Evolutionary conservation across 1,284 basidiomycete species (phyloP), one percentile per base, ranked within the genome.

Genomic region (Melampsora abietis-canadensis): DNA sequence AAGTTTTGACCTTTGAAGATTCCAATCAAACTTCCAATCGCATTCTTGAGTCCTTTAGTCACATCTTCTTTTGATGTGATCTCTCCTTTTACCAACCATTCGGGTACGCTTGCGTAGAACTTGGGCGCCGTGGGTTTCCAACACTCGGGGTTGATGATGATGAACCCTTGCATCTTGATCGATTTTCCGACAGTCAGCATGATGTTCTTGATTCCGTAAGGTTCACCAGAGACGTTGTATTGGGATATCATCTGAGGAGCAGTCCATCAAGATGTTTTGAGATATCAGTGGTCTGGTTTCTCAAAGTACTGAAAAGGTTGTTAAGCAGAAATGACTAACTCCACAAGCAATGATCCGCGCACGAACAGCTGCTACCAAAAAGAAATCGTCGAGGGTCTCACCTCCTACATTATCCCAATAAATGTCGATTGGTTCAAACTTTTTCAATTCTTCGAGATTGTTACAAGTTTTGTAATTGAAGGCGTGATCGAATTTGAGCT

Each of bases 401-500:
- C 76, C 77, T 31, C 79, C 79, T 30, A 79, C 79, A 54, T 77
- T 78, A 67, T 77, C 78, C 78, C 78, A 78, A 74, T 78, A 78
- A 66, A 79, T 77, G 54, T 79, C 77, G 67, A 80, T 77, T n/a
- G 74, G 76, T 6, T 79, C 80, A 61, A 78, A 76, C 67, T 78
- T 77, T 40, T 64, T 67, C 34, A 80, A 75, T 75, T 77, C 77
- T 61, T 77, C 69, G 15, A 76, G 75, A 14, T 76, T 77, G 34
- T 78, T 68, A 4, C 44, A 62, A 7, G 77, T 79, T 76, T 79
- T 79, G 76, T 79, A 65, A 60, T 63, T 72, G 12, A 27, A 79
- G n/a, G 81, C 83, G 17, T 81, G 79, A 66, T 84, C 83, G 2
- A 81, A 80, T 3, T 83, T 82, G n/a, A 84, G 75, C 31, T 79